Evolutionary conservation across 2,329 filamentous ascomycete species (phyloP), one percentile per base, ranked within the genome.

Genomic region (Sclerotinia nivalis): DNA sequence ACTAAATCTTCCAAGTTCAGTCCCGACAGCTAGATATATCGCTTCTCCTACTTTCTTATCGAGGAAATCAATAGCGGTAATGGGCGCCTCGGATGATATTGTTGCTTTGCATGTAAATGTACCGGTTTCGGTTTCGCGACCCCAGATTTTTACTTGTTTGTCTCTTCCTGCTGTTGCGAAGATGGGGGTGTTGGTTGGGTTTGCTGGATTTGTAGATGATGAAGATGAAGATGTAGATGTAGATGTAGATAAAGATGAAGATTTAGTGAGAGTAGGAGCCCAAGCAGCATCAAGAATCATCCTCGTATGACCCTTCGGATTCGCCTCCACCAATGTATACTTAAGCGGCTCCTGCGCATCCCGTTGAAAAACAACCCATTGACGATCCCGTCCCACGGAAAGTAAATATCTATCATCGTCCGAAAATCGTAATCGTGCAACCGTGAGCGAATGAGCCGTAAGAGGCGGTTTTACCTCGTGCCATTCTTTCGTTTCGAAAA

Each of bases 81-180:
- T 88, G 0, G 92, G 84, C 28, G 84, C 83, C 25, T 85, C 84
- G 61, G 87, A 82, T 0, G 85, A 76, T 31, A 83, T 84, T 71
- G 80, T 77, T 72, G 91, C 88, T 25, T 79, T 78, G 31, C 77
- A 70, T 25, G 68, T 61, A 58, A 76, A 75, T 3, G 12, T 43
- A 15, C 66, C 69, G 73, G 74, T 12, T 75, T 78, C 71, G 76
- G 72, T 80, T 49, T 75, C 74, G 25, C 54, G 75, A 58, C 47
- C 69, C 92, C 92, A 95, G 56, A 94, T 77, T 77, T 91, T 92
- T 50, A 97, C 89, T 37, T 85, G 86, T 82, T 96, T 98, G 80
- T 99, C 96, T 75, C 96, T 86, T 4, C 94, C 93, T 1, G 94
- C 95, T 0, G 96, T 99, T 18, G 91, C 91, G 80, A 99, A 99